Base-by-base conservation (phyloP, 371 early-diverging fungal genomes). In the Syncephalis plumigaleata region DNA sequence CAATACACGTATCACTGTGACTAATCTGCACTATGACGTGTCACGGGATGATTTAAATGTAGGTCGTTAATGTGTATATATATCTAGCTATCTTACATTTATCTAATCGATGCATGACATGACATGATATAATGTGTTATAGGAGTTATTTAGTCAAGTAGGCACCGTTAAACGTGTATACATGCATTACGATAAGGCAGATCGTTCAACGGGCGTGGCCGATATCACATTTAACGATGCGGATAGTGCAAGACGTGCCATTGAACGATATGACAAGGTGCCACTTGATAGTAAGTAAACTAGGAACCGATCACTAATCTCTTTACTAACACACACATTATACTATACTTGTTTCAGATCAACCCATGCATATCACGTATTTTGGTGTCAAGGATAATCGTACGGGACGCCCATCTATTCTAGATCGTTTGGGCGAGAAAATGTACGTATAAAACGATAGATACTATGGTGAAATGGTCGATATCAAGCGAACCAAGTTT, bases 21-120 rank as follows among this genome's bases (percentile, higher is more conserved):
- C 72, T 52, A 78, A 78, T 56, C 45, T 78, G 50, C 71, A 74
- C 48, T 73, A 71, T 52, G 72, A 71, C 48, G 78, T 78, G 9
- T 69, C 74, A 37, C 66, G 74, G 60, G 70, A 71, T 43, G 78
- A 78, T 61, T 70, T 78, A 52, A 66, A 75, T 53, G 78, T 77
- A 66, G 5, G 47, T 25, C 37, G 39, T 24, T 31, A 4, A 31
- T 31, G 11, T 37, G 16, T 47, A 16, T 18, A 9, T 20, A 37
- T 42, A 38, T 18, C 4, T 22, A 26, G 36, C 23, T 24, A 36
- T 4, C 1, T 18, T 3, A 2, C 22, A 9, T 39, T 2, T 47
- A 21, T 36, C 15, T 42, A 15, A 31, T 23, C 40, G 42, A 22
- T 37, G 42, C 44, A 36, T 17, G n/a, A 9, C 38, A 16, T 17